Evolutionary conservation across 129 eudicot genomes (phyloP).

Genomic region (Ambrosia trifida): DNA sequence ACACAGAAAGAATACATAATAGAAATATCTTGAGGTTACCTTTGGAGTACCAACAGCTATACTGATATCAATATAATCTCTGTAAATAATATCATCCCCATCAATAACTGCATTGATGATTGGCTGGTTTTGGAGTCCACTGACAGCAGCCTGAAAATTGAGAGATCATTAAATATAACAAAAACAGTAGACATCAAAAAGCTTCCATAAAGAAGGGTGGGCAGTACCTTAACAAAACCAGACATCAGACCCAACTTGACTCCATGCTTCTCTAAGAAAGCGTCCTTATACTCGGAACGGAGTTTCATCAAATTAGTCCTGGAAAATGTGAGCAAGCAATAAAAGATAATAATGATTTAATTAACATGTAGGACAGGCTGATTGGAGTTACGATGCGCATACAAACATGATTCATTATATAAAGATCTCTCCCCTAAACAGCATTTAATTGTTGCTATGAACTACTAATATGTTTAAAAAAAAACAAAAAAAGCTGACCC

Average conservation of each 20-base stretch:
- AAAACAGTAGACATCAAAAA: background rate
- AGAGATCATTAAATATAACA: background rate
- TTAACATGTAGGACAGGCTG: background rate
- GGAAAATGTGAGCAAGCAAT: conserved; percentile 20
- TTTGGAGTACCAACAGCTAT: conserved; percentile 96
- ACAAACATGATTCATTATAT: background rate
- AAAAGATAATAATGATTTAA: background rate
- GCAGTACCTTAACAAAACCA: conserved; percentile 78
- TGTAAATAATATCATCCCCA: conserved; percentile 93
- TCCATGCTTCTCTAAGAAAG: conserved; percentile 86
- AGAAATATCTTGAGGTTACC: conserved; percentile 43
- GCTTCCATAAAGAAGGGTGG: background rate
- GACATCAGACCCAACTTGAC: conserved; percentile 98
- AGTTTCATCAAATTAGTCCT: conserved; percentile 97
- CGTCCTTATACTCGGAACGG: conserved; percentile 92
- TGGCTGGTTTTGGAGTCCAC: conserved; percentile 87
- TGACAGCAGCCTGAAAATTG: conserved; percentile 75
- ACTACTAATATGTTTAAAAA: background rate
- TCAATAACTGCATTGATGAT: conserved; percentile 93
- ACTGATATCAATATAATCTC: conserved; percentile 90
- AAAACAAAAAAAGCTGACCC: background rate
- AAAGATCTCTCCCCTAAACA: background rate
- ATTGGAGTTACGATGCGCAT: background rate
- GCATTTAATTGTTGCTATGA: conserved; percentile 15
- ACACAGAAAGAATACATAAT: conserved; percentile 4